Conservation (phyloP, 78 protist species). For the Dictyostelium firmibasis region DNA sequence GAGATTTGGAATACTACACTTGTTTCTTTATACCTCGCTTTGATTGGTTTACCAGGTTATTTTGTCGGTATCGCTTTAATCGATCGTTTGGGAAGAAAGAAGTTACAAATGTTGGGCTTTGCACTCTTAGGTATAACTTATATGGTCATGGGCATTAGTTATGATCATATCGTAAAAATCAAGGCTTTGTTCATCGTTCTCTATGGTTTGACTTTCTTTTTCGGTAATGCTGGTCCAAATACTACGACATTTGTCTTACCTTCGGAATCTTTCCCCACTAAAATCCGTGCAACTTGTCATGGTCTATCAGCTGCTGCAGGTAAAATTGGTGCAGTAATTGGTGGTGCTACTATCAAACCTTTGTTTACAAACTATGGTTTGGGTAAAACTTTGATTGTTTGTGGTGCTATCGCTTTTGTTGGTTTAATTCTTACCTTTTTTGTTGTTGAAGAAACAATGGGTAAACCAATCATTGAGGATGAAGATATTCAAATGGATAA, state of each 20-base stretch:
- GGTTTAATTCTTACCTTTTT: slow-evolving; percentile 73
- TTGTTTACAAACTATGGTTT: slow-evolving; percentile 51
- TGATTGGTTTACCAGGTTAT: slow-evolving; percentile 81
- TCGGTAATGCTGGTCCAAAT: slow-evolving; percentile 92
- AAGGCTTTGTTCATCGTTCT: slow-evolving; percentile 69
- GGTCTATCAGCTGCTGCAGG: slow-evolving; percentile 92
- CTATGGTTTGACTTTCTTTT: slow-evolving; percentile 91
- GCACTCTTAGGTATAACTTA: slow-evolving; percentile 33
- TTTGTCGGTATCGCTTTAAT: slow-evolving; percentile 68
- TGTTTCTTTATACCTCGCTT: slow-evolving; percentile 27
- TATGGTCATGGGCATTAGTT: slow-evolving; percentile 55
- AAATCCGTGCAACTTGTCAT: slow-evolving; percentile 84
- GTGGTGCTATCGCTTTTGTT: slow-evolving; percentile 70
- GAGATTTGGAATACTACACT: slow-evolving; percentile 27
- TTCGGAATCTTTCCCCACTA: slow-evolving; percentile 85
- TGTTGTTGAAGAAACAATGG: slow-evolving; percentile 49
- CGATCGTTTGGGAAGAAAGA: slow-evolving; percentile 63
- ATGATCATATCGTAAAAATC: slow-evolving; percentile 13
- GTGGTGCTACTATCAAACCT: slow-evolving; percentile 81
- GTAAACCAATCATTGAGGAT: slow-evolving; percentile 34
- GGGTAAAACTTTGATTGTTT: slow-evolving; percentile 52
- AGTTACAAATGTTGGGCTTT: slow-evolving; percentile 79
- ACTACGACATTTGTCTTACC: slow-evolving; percentile 94
- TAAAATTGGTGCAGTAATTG: slow-evolving; percentile 92
- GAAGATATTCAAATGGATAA: slow-evolving; percentile 5